Evolutionary conservation across 164 flowering plant species (phyloP), one percentile per base, ranked within the genome.

Genomic region (Chloranthus sessilifolius): DNA sequence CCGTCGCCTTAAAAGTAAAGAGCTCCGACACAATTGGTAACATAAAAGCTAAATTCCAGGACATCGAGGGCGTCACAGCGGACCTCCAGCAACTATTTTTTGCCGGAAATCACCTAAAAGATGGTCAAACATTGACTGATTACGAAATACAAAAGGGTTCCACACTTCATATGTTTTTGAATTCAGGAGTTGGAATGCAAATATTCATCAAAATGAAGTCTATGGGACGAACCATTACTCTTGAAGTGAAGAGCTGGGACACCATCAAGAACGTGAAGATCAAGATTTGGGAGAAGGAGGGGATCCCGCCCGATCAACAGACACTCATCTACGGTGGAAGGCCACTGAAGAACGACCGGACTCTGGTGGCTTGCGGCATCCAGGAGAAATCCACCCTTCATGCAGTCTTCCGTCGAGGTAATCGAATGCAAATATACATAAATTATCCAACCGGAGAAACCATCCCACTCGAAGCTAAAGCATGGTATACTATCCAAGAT

Each of bases 251-350:
- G 53, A 9, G 15, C 5, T 27, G 29, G 21, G 60, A 71, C 5
- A 66, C 58, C n/a, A 54, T 70, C 15, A 45, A 28, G 24, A 51
- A 52, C 27, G 29, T 66, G 35, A 65, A 70, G 43, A 12, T 51
- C 29, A 35, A 14, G 50, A 59, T 70, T 30, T 45, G 42, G 21
- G 56, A 48, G 6, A 28, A 51, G 52, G 55, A 62, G 44, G 61
- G 52, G 5, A 34, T 61, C 12, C 37, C 30, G 3, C 37, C 31
- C 1, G 43, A 55, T 26, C 29, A 50, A 2, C 46, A 23, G 17
- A 16, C 39, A 20, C 63, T 70, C 10, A n/a, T 62, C 45, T 56
- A 41, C 35, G 45, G 21, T 28, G 65, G 74, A 17, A 52, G 44
- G 15, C 26, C 38, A 20, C 68, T 66, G 15, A 58, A 58, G 37